These are phyloP conservation scores for Uronychia setigera DNA, from an alignment of 73 alveolate genomes.

Conservation along the genomic window DNA sequence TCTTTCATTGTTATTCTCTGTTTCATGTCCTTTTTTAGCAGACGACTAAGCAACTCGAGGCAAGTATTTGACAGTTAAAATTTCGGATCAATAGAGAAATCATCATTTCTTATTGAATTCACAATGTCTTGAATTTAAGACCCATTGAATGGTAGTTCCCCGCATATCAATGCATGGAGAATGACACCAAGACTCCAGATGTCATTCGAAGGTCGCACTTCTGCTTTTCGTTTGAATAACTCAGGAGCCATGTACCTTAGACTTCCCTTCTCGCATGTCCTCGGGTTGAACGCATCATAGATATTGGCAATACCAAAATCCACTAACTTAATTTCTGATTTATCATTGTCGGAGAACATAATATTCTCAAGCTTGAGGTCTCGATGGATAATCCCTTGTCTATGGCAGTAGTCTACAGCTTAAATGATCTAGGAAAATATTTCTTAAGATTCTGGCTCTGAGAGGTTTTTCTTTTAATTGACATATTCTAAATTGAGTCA, in stretches of 20 bases:
- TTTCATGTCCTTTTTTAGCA: neutral
- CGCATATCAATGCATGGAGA: slow-evolving; percentile 58
- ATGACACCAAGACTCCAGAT: slow-evolving; percentile 77
- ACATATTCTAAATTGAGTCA: neutral
- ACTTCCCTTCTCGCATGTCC: slow-evolving; percentile 37
- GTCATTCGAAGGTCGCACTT: slow-evolving; percentile 50
- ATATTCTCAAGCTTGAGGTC: slow-evolving; percentile 79
- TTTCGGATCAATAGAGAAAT: neutral
- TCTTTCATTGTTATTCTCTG: neutral
- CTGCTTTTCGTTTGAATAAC: slow-evolving; percentile 12
- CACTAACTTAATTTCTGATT: slow-evolving; percentile 56
- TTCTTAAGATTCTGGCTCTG: neutral
- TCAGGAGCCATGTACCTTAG: slow-evolving; percentile 57
- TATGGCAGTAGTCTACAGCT: slow-evolving; percentile 44
- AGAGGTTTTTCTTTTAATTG: neutral
- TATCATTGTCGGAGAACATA: slow-evolving; percentile 47
- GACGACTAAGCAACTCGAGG: neutral
- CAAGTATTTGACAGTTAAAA: neutral
- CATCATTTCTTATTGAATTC: neutral
- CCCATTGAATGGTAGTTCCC: slow-evolving; percentile 70
- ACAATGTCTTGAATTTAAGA: neutral
- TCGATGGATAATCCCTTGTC: slow-evolving; percentile 66
- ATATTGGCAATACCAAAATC: slow-evolving; percentile 66
- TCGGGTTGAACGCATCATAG: slow-evolving; percentile 9
- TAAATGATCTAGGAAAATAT: neutral